These are phyloP conservation scores for Magnusiomyces starmeri DNA, from an alignment of 1,139 yeast species.

Conservation along the genomic window DNA sequence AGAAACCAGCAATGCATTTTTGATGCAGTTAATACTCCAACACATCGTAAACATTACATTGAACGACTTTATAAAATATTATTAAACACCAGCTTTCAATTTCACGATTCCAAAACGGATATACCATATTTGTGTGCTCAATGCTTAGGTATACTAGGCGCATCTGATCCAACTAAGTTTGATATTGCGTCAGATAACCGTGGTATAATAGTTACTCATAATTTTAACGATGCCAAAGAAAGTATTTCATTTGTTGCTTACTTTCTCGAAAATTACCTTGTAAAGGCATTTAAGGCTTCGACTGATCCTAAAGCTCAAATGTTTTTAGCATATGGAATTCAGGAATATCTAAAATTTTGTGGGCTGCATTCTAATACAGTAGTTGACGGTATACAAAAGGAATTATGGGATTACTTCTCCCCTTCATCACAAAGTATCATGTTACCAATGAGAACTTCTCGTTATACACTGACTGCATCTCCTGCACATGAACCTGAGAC, in stretches of 20 bases:
- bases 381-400: conserved; percentile 8
- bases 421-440: conserved; percentile 68
- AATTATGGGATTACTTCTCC: conserved; percentile 56
- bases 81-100: conserved; percentile 39
- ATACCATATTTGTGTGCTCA: conserved; percentile 56
- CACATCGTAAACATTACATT: conserved; percentile 31
- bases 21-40: conserved; percentile 22
- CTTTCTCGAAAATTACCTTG: conserved; percentile 60
- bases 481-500: conserved; percentile 22
- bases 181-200: conserved; percentile 42
- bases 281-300: conserved; percentile 83
- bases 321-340: conserved; percentile 83
- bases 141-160: conserved; percentile 72
- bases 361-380: conserved; percentile 38
- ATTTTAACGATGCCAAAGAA: conserved; percentile 58
- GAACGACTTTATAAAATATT: conserved; percentile 49
- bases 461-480: conserved; percentile 51
- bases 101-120: conserved; percentile 42
- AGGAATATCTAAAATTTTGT: conserved; percentile 67
- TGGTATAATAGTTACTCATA: conserved; percentile 47
- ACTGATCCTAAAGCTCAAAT: conserved; percentile 81
- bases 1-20: conserved; percentile 46
- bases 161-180: conserved; percentile 61
- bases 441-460: conserved; percentile 67
- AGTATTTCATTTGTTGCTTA: conserved; percentile 55